Evolutionary conservation across 345 rosid genomes (phyloP).

Genomic region (Arabidopsis suecica): DNA sequence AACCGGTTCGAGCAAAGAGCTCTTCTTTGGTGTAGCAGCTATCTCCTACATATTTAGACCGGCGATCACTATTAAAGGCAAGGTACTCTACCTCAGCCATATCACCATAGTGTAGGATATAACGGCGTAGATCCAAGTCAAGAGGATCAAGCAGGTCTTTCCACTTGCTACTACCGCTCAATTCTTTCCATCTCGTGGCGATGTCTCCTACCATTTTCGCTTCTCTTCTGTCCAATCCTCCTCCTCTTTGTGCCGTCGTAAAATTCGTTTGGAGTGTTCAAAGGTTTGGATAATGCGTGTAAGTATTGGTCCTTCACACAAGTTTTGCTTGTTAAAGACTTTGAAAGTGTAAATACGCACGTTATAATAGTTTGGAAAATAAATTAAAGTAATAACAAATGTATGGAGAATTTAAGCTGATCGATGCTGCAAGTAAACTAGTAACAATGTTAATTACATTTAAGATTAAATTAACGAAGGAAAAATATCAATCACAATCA

Average conservation of each 20-base stretch:
- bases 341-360: constrained; percentile 30
- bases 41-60: constrained; percentile 43
- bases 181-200: constrained; percentile 51
- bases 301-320: constrained; percentile 44
- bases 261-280: constrained; percentile 17
- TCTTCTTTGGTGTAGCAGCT: constrained; percentile 44
- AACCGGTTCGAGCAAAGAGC: constrained; percentile 48
- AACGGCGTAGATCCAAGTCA: constrained; percentile 54
- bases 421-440: constrained; percentile 6
- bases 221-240: constrained; percentile 26
- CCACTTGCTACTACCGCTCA: constrained; percentile 53
- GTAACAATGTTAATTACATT: constrained; percentile 27
- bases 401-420: constrained; percentile 2
- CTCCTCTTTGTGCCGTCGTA: constrained; percentile 22
- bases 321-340: constrained; percentile 33
- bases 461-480: constrained; percentile 10
- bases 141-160: constrained; percentile 53
- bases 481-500: constrained; percentile 31
- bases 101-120: constrained; percentile 56
- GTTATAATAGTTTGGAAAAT: constrained; percentile 7
- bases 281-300: constrained; percentile 35
- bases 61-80: constrained; percentile 44
- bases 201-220: constrained; percentile 32
- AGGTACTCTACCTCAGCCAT: constrained; percentile 46
- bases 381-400: not conserved